These are phyloP conservation scores for Penicillium occitanis DNA, from an alignment of 2,329 filamentous ascomycete genomes.

Conservation along the genomic window DNA sequence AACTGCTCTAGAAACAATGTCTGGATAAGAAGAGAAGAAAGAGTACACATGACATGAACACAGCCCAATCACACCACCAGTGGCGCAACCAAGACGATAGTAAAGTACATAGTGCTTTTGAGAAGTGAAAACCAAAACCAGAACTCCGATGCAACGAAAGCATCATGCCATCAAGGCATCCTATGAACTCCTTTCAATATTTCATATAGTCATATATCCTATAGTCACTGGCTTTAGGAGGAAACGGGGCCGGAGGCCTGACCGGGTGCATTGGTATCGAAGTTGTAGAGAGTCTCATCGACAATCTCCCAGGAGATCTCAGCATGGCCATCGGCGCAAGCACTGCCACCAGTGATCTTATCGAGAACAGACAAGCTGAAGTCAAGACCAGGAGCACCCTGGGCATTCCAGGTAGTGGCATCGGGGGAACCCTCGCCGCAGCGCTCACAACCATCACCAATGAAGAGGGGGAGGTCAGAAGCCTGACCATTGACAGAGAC, in stretches of 20 bases:
- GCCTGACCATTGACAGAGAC: slow-evolving; percentile 22
- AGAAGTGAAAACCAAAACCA: not conserved
- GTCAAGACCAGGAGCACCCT: slow-evolving; percentile 20
- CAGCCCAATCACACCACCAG: not conserved
- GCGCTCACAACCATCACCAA: slow-evolving; percentile 24
- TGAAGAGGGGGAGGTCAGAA: slow-evolving; percentile 23
- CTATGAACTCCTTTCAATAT: not conserved
- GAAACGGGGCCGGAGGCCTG: slow-evolving; percentile 9
- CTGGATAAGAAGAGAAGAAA: not conserved
- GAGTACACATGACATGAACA: not conserved
- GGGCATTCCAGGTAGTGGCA: slow-evolving; percentile 18
- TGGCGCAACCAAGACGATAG: too few relatives aligned
- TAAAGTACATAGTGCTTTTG: not conserved
- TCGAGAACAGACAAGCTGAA: slow-evolving; percentile 18
- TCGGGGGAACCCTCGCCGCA: slow-evolving; percentile 19
- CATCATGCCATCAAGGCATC: not conserved
- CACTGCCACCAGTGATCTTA: slow-evolving; percentile 16
- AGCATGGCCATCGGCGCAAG: slow-evolving; percentile 21
- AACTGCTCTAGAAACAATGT: not conserved
- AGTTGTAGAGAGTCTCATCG: slow-evolving; percentile 23
- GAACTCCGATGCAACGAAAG: not conserved
- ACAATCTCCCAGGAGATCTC: slow-evolving; percentile 24
- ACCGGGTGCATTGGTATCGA: slow-evolving; percentile 19
- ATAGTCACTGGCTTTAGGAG: slow-evolving; percentile 5
- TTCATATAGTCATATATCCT: not conserved